These are phyloP conservation scores for Boletus rufocinnamomeus DNA, from an alignment of 768 basidiomycete genomes.

Conservation along the genomic window DNA sequence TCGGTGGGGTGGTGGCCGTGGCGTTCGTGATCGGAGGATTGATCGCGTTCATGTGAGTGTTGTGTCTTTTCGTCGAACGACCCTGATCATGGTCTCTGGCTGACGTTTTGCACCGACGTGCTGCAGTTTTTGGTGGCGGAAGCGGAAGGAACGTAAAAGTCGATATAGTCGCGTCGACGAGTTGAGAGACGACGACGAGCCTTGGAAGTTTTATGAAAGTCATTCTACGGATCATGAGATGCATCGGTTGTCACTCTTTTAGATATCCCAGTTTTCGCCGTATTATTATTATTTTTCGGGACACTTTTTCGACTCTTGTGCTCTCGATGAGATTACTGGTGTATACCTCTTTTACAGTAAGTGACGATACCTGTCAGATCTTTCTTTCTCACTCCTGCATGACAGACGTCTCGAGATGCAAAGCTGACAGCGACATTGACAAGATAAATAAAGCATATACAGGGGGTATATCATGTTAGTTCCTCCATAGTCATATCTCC, in stretches of 20 bases:
- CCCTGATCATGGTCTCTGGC: not conserved
- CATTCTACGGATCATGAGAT: slow-evolving; percentile 18
- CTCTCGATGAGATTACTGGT: not conserved
- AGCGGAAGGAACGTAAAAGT: slow-evolving; percentile 18
- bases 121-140: slow-evolving; percentile 35
- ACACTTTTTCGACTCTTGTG: not conserved
- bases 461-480: slow-evolving; percentile 28
- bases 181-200: slow-evolving; percentile 33
- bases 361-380: not conserved
- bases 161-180: slow-evolving; percentile 29
- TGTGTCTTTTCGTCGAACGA: not conserved
- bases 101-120: not conserved
- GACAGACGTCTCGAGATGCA: not conserved
- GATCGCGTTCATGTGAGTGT: slow-evolving; percentile 38
- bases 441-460: slow-evolving; percentile 19
- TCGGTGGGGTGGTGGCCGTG: slow-evolving; percentile 50
- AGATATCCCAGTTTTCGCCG: not conserved
- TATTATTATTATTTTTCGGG: not conserved
- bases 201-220: slow-evolving; percentile 32
- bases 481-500: slow-evolving; percentile 58
- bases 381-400: not conserved
- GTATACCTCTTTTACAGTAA: not conserved
- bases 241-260: slow-evolving; percentile 11
- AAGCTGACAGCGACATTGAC: slow-evolving; percentile 6
- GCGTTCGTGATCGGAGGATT: slow-evolving; percentile 41